Conservation (phyloP, 225 moss, liverwort and hornwort species). For the Physcomitrellopsis africana region DNA sequence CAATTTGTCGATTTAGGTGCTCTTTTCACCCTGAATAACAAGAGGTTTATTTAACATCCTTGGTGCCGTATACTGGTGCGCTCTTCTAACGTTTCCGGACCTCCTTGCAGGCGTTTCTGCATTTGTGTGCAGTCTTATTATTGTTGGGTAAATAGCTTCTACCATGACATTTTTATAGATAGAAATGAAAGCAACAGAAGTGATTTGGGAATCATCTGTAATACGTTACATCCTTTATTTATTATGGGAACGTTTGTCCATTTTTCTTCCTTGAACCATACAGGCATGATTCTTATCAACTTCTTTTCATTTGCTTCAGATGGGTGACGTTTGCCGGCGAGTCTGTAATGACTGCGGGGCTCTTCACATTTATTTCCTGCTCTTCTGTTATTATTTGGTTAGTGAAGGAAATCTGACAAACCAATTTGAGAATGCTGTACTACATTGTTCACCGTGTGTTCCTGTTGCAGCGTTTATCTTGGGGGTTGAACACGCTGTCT, state of each 20-base stretch:
- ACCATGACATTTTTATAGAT: slow-evolving; percentile 1
- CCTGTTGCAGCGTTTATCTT: slow-evolving; percentile 18
- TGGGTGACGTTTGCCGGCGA: slow-evolving; percentile 55
- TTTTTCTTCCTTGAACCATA: slow-evolving; percentile 19
- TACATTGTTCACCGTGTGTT: slow-evolving; percentile 15
- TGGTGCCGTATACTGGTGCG: slow-evolving; percentile 17
- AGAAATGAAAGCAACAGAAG: slow-evolving; percentile 6
- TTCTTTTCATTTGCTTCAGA: slow-evolving; percentile 31
- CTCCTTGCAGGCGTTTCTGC: slow-evolving; percentile 58
- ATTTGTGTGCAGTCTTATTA: slow-evolving; percentile 62
- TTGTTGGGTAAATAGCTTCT: slow-evolving; percentile 52
- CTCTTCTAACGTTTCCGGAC: slow-evolving; percentile 19
- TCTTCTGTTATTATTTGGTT: slow-evolving; percentile 57
- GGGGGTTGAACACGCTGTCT: background rate
- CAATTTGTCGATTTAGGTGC: slow-evolving; percentile 1
- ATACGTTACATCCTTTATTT: background rate
- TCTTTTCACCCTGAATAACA: slow-evolving; percentile 7
- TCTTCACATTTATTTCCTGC: slow-evolving; percentile 60
- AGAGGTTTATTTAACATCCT: slow-evolving; percentile 8
- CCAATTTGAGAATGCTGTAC: slow-evolving; percentile 3
- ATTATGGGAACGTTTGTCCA: slow-evolving; percentile 11
- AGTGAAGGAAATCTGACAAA: slow-evolving; percentile 27
- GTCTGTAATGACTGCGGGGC: slow-evolving; percentile 52
- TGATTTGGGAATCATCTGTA: background rate
- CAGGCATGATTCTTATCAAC: slow-evolving; percentile 13